These are phyloP conservation scores for Piloderma croceum DNA, from an alignment of 768 basidiomycete genomes.

Conservation along the genomic window DNA sequence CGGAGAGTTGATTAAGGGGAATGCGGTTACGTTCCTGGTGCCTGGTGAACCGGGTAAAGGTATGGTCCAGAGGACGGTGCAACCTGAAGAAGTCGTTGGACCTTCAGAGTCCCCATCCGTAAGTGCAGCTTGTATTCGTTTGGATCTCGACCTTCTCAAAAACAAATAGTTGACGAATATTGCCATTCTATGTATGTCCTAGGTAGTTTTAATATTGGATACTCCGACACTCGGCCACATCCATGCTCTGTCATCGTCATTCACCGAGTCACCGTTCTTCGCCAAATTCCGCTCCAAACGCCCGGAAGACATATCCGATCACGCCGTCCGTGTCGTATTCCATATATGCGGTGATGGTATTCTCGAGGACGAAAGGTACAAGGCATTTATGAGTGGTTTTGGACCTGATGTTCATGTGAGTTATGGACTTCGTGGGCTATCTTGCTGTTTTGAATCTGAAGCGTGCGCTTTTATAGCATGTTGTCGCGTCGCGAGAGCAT, in stretches of 20 bases:
- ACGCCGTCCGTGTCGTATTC: conserved; percentile 50
- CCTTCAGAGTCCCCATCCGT: conserved; percentile 48
- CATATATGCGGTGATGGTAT: conserved; percentile 72
- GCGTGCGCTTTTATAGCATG: conserved; percentile 44
- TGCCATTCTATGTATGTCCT: conserved; percentile 1
- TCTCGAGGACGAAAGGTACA: conserved; percentile 63
- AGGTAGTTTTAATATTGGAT: conserved; percentile 69
- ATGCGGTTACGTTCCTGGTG: conserved; percentile 52
- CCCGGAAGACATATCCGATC: conserved; percentile 34
- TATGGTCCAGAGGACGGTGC: conserved; percentile 42
- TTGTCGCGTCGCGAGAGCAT: conserved; percentile 63
- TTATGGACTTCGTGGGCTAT: conserved; percentile 4
- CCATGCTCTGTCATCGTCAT: conserved; percentile 42
- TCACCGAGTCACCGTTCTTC: conserved; percentile 43
- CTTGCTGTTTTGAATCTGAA: neutral
- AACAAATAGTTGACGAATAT: neutral
- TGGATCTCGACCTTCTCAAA: neutral
- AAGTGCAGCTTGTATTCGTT: conserved; percentile 8
- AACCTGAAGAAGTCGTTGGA: conserved; percentile 56
- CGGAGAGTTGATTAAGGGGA: conserved; percentile 57
- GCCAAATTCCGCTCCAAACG: conserved; percentile 40
- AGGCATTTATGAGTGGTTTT: conserved; percentile 67
- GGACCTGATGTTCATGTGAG: conserved; percentile 55
- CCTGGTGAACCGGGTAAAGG: conserved; percentile 40
- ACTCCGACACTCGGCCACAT: conserved; percentile 60